A percentile compares a stretch with the other conserved stretches of the same genome.
These are phyloP conservation scores for Panaeolus cyanescens DNA, from an alignment of 768 basidiomycete species.

Conservation along the genomic window DNA sequence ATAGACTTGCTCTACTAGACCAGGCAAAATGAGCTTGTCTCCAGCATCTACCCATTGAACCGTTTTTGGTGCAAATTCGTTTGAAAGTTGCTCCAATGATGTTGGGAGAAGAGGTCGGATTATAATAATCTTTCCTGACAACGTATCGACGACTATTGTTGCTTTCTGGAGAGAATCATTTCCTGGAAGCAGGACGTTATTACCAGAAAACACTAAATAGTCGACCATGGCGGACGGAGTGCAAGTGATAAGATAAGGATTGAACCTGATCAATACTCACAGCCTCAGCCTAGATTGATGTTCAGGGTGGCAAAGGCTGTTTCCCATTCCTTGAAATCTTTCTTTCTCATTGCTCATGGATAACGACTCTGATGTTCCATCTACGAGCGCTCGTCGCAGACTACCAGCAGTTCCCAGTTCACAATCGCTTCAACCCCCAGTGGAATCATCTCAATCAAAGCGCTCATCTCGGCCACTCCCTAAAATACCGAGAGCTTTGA, in stretches of 20 bases:
- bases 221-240: constrained; percentile 17
- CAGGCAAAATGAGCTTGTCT: constrained; percentile 66
- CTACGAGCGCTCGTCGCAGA: constrained; percentile 16
- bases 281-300: background rate
- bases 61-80: constrained; percentile 19
- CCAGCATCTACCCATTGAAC: constrained; percentile 57
- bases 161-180: constrained; percentile 53
- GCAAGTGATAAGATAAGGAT: constrained; percentile 1
- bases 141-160: constrained; percentile 60
- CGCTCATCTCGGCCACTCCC: constrained; percentile 49
- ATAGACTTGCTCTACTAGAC: constrained; percentile 71
- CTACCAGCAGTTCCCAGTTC: constrained; percentile 13
- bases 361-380: constrained; percentile 9
- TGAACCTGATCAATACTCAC: background rate
- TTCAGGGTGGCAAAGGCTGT: background rate
- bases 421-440: constrained; percentile 10
- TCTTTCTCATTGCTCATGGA: constrained; percentile 8
- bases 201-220: constrained; percentile 47
- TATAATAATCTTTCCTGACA: constrained; percentile 60
- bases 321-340: background rate
- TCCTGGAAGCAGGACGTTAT: constrained; percentile 60
- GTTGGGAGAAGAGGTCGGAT: constrained; percentile 39
- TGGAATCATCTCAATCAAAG: constrained; percentile 18
- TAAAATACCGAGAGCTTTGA: constrained; percentile 44
- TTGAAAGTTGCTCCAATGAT: constrained; percentile 25